These are phyloP conservation scores for Aquilaria malaccensis DNA, from an alignment of 345 rosid genomes.

Conservation along the genomic window DNA sequence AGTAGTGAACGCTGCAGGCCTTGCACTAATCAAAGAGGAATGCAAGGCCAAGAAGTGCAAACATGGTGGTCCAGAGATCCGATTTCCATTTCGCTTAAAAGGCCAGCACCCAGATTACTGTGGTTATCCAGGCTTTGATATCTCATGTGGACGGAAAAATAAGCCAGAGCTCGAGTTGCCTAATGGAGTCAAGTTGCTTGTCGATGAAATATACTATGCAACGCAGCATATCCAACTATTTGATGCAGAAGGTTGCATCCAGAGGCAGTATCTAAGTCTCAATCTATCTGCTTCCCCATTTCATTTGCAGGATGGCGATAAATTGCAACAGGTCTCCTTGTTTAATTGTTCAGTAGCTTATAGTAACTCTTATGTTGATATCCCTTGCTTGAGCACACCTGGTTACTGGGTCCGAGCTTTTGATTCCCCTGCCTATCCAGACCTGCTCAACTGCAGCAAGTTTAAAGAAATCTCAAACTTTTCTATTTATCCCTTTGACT, in stretches of 20 bases:
- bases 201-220: background rate
- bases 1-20: background rate
- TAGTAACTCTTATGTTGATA: too few species aligned
- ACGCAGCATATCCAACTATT: background rate
- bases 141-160: background rate
- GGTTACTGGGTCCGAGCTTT: too few species aligned
- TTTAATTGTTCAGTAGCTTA: background rate
- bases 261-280: background rate
- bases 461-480: too few species aligned
- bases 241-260: background rate
- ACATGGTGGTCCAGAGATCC: background rate
- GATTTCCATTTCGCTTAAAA: slow-evolving; percentile 6
- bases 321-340: background rate
- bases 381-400: too few species aligned
- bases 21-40: background rate
- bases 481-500: too few species aligned
- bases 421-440: too few species aligned
- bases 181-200: background rate
- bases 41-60: background rate
- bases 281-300: background rate
- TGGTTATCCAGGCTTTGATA: slow-evolving; percentile 1
- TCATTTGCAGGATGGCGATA: background rate
- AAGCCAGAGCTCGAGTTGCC: slow-evolving; percentile 1
- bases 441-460: too few species aligned
- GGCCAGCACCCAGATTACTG: background rate